Evolutionary conservation across 495 filamentous ascomycete species (phyloP).

Genomic region (Stereocaulon alpinum): DNA sequence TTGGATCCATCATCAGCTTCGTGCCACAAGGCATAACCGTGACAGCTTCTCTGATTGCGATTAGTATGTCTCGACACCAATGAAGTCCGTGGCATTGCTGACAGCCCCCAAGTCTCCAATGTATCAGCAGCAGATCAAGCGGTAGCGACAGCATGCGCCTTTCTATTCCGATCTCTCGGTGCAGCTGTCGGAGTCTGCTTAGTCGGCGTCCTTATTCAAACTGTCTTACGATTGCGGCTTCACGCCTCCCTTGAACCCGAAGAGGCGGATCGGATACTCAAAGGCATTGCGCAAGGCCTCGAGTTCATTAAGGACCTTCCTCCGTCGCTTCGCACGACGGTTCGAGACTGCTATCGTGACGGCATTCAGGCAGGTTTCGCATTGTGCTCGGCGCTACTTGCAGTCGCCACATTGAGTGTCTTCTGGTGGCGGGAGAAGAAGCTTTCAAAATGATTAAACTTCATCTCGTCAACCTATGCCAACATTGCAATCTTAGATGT

Average conservation of each 20-base stretch:
- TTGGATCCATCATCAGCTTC: constrained; percentile 10
- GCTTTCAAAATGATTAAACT: not conserved
- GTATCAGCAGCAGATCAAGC: constrained; percentile 15
- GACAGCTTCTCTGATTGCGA: constrained; percentile 14
- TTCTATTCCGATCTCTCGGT: constrained; percentile 17
- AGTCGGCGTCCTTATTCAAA: constrained; percentile 9
- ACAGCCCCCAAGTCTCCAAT: constrained; percentile 9
- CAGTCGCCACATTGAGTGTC: not conserved
- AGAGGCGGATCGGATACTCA: constrained; percentile 10
- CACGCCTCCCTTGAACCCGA: constrained; percentile 9
- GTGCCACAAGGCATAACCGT: constrained; percentile 13
- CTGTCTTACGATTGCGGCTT: constrained; percentile 9
- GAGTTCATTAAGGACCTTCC: constrained; percentile 13
- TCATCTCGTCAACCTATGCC: not conserved
- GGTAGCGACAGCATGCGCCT: constrained; percentile 15
- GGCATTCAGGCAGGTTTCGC: constrained; percentile 14
- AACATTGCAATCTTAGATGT: not conserved
- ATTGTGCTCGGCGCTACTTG: constrained; percentile 3
- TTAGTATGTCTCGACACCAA: constrained; percentile 4
- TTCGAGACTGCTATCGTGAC: constrained; percentile 6
- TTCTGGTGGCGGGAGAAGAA: constrained; percentile 12
- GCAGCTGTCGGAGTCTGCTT: constrained; percentile 15
- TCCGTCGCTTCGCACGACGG: not conserved
- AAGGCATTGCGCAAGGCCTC: constrained; percentile 3
- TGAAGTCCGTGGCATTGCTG: not conserved